Evolutionary conservation across 805 yeast species (phyloP), one percentile per base, ranked within the genome.

Genomic region (Clavispora fructus): DNA sequence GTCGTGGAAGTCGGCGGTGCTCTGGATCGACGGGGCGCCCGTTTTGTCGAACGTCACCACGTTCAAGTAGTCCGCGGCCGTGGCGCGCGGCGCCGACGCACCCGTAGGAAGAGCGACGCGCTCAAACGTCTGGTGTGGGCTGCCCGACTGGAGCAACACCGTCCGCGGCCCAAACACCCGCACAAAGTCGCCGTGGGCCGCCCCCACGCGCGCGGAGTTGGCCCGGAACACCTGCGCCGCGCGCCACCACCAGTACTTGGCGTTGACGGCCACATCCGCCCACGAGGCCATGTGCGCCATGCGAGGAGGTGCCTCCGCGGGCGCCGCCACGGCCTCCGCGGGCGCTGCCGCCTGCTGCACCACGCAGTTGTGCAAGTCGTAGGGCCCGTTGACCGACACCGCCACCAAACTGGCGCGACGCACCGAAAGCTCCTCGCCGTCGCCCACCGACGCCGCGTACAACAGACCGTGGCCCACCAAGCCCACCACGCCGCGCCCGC

Each of bases 401-500:
- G 78, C 85, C 39, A 82, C 62, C 41, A 82, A 56, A 47, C 75
- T 73, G 11, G 67, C 59, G 41, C 64, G 69, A 48, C 70, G 75
- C 23, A 82, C 68, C 28, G 78, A 60, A 6, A 79, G 60, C 37
- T 75, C 75, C 51, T 82, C 86, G 19, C 60, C 71, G 14, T 65
- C 71, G 3, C 55, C 63, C 23, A 82, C 58, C 29, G 65, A 65
- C 13, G 80, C 62, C 48, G 70, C 73, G 58, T 78, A 79, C 19
- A 82, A 60, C 11, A 77, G 69, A 0, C 87, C 86, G 23, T 67
- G 64, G 1, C 85, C 86, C 13, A 71, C 75, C 13, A 82, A 51
- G 1, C 81, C 80, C 2, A 70, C 70, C 42, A 70, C 74, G 0
- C 87, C 87, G 48, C 87, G 67, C 1, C 87, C 87, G 25, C 76